A percentile compares a stretch with the other conserved stretches of the same genome.
Evolutionary conservation across 106 monocot species (phyloP).

Genomic region (Posidonia australis): DNA sequence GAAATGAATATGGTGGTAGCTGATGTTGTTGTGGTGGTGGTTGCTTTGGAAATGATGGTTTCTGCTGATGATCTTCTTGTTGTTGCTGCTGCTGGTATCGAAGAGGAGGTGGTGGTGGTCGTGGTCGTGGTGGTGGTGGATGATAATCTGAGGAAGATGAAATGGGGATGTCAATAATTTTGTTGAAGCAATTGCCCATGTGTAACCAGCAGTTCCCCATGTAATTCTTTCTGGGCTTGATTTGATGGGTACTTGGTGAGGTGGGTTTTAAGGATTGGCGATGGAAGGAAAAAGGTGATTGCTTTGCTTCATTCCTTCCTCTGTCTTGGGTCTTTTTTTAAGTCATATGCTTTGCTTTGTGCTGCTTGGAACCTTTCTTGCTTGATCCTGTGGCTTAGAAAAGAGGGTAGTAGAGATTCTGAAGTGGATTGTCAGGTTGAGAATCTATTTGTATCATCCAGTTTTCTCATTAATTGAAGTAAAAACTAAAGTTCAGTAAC

Average conservation of each 20-base stretch:
- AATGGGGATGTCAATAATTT: slow-evolving; percentile 1
- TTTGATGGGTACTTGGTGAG: background rate
- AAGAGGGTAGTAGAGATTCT: background rate
- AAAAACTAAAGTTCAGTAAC: background rate
- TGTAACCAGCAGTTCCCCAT: background rate
- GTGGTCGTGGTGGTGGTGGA: too few relatives aligned
- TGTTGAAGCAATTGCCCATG: slow-evolving; percentile 11
- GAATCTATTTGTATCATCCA: background rate
- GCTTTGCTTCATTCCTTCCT: background rate
- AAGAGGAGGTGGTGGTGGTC: background rate
- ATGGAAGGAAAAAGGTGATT: background rate
- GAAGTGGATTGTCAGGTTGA: background rate
- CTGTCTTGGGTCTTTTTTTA: background rate
- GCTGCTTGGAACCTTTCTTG: background rate
- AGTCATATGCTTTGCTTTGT: slow-evolving; percentile 4
- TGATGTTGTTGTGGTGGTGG: background rate
- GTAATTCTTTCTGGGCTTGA: background rate
- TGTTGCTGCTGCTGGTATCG: background rate
- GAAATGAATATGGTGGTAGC: background rate
- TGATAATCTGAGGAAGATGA: background rate
- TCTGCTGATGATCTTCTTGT: background rate
- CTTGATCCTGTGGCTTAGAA: background rate
- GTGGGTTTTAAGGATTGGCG: background rate
- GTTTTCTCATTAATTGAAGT: too few relatives aligned
- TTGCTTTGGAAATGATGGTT: background rate